Conservation (phyloP, 2,329 filamentous ascomycete species). For the Epichloe coenophiala region DNA sequence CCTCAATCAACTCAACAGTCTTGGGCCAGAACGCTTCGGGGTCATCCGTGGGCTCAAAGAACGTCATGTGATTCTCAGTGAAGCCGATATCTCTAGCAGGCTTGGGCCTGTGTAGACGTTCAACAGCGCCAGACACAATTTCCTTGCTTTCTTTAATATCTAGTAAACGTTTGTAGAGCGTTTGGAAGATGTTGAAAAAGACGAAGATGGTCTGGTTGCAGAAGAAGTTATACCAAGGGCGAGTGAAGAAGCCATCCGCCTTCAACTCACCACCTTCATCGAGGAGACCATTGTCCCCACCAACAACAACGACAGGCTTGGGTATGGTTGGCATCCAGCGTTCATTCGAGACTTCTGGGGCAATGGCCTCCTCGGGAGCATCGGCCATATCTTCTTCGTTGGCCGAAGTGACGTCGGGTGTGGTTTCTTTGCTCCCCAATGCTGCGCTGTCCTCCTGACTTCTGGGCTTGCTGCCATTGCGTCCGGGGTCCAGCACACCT, state of each 20-base stretch:
- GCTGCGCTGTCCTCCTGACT: slow-evolving; percentile 65
- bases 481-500: slow-evolving; percentile 68
- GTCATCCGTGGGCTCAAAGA: slow-evolving; percentile 52
- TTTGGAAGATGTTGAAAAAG: slow-evolving; percentile 88
- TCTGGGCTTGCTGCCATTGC: slow-evolving; percentile 56
- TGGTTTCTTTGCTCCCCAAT: slow-evolving; percentile 74
- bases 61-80: slow-evolving; percentile 63
- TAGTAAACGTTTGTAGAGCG: slow-evolving; percentile 72
- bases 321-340: slow-evolving; percentile 51
- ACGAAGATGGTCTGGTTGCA: slow-evolving; percentile 84
- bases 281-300: slow-evolving; percentile 37
- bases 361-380: slow-evolving; percentile 39
- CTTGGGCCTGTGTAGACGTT: slow-evolving; percentile 60
- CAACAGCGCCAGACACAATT: slow-evolving; percentile 60
- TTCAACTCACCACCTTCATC: slow-evolving; percentile 51
- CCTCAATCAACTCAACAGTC: slow-evolving; percentile 73
- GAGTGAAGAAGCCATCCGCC: slow-evolving; percentile 68
- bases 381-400: slow-evolving; percentile 65
- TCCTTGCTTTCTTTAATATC: slow-evolving; percentile 71
- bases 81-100: slow-evolving; percentile 75
- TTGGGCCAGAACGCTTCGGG: slow-evolving; percentile 69
- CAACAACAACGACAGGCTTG: slow-evolving; percentile 39
- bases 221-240: slow-evolving; percentile 79
- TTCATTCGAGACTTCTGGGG: slow-evolving; percentile 51
- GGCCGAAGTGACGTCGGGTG: slow-evolving; percentile 67